Conservation (phyloP, 2,329 filamentous ascomycete genomes). For the Rhynchosporium secalis region DNA sequence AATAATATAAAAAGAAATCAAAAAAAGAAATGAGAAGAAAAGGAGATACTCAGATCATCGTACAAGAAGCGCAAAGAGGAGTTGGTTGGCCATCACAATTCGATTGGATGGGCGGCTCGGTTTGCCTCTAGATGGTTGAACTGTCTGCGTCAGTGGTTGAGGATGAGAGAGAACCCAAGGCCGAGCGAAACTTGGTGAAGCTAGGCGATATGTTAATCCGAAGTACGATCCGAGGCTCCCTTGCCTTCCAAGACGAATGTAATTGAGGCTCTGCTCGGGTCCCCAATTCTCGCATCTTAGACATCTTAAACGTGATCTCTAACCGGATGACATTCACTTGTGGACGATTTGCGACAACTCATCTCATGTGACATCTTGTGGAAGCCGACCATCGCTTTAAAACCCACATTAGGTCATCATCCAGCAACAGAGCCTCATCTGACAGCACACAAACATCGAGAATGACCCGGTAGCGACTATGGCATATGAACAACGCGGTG, state of each 20-base stretch:
- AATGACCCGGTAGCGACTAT: slow-evolving; percentile 35
- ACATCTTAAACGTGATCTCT: slow-evolving; percentile 25
- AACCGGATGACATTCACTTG: slow-evolving; percentile 14
- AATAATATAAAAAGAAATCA: too few relatives aligned
- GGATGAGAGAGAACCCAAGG: slow-evolving; percentile 4
- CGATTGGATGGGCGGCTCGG: slow-evolving; percentile 10
- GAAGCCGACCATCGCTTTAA: slow-evolving; percentile 10
- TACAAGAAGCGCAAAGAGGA: neutral
- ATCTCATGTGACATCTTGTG: slow-evolving; percentile 20
- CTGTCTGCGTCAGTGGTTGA: slow-evolving; percentile 14
- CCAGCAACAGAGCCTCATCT: slow-evolving; percentile 16
- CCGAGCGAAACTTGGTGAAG: neutral
- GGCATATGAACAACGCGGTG: slow-evolving; percentile 39
- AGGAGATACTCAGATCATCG: neutral
- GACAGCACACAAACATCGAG: slow-evolving; percentile 21
- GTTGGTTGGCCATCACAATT: neutral
- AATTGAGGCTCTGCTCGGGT: neutral
- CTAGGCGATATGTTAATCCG: slow-evolving; percentile 11
- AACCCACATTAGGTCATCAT: slow-evolving; percentile 19
- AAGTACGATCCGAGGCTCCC: neutral
- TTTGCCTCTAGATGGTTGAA: slow-evolving; percentile 14
- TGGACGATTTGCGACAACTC: slow-evolving; percentile 8
- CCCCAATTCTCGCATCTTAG: slow-evolving; percentile 12
- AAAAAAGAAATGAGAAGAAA: too few relatives aligned
- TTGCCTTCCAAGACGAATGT: too few relatives aligned